Conservation (phyloP, 345 rosid genomes). For the Dovyalis caffra region DNA sequence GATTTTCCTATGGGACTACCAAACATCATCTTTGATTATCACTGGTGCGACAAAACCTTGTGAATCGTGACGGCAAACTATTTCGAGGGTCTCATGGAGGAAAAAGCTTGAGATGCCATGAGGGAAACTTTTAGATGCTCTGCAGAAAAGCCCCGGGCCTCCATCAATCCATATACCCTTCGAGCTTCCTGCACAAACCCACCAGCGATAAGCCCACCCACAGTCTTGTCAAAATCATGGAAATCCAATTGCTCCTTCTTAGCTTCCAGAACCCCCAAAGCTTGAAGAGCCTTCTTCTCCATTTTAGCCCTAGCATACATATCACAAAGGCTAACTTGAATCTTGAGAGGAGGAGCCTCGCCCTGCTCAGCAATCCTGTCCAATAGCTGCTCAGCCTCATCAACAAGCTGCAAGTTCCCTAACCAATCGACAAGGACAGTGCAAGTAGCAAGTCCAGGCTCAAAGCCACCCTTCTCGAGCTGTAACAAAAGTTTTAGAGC, state of each 20-base stretch:
- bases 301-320: constrained; percentile 58
- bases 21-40: not conserved
- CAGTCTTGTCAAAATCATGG: constrained; percentile 56
- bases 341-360: constrained; percentile 63
- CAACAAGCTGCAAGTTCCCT: constrained; percentile 59
- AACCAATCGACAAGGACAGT: constrained; percentile 79
- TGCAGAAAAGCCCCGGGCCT: constrained; percentile 52
- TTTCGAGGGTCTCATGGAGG: constrained; percentile 19
- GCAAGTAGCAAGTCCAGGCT: constrained; percentile 70
- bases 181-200: constrained; percentile 68
- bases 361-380: constrained; percentile 71
- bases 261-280: constrained; percentile 52
- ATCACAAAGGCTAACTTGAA: constrained; percentile 74
- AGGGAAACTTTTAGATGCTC: constrained; percentile 36
- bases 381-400: constrained; percentile 80
- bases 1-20: not conserved
- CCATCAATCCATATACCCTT: constrained; percentile 52
- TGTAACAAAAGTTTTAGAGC: constrained; percentile 65
- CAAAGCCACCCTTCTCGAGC: constrained; percentile 76
- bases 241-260: constrained; percentile 50
- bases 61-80: not conserved
- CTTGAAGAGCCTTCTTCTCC: constrained; percentile 85
- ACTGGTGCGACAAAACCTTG: not conserved
- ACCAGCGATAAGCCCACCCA: constrained; percentile 54
- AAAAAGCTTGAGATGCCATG: constrained; percentile 24